Evolutionary conservation across 306 rosid genomes (phyloP).

Genomic region (Fragaria nilgerrensis): DNA sequence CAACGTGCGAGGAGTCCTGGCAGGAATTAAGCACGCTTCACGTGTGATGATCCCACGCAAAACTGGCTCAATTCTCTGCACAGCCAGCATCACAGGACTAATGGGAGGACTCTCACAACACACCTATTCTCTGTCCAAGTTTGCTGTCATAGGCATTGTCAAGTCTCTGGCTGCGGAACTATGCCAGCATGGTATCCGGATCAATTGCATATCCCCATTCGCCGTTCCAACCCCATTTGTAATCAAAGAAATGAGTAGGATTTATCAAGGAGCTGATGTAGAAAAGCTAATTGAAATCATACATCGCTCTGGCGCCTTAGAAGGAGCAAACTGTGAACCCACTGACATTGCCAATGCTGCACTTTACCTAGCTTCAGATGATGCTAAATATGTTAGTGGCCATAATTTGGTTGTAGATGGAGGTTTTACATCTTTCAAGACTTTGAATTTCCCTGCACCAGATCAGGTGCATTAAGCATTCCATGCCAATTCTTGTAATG

Average conservation of each 20-base stretch:
- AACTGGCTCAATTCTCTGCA: conserved; percentile 72
- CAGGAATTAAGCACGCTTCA: conserved; percentile 79
- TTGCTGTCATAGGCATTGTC: conserved; percentile 66
- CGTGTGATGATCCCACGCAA: conserved; percentile 74
- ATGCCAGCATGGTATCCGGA: conserved; percentile 59
- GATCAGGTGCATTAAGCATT: conserved; percentile 43
- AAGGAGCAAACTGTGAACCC: conserved; percentile 67
- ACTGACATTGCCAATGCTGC: conserved; percentile 80
- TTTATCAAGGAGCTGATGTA: conserved; percentile 45
- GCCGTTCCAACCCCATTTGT: conserved; percentile 68
- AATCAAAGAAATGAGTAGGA: conserved; percentile 43
- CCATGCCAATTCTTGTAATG: not conserved
- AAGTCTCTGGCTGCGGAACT: conserved; percentile 66
- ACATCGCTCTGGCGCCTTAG: conserved; percentile 41
- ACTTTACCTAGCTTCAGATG: conserved; percentile 71
- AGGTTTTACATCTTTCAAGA: conserved; percentile 81
- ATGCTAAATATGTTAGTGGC: conserved; percentile 77
- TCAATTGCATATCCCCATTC: conserved; percentile 76
- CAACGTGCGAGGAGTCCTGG: conserved; percentile 71
- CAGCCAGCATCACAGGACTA: conserved; percentile 74
- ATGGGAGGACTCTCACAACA: conserved; percentile 77
- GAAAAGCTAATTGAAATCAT: conserved; percentile 40
- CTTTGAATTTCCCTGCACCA: conserved; percentile 42
- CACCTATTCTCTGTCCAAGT: conserved; percentile 73
- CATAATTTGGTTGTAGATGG: conserved; percentile 90